Evolutionary conservation across 2,329 filamentous ascomycete species (phyloP).

Genomic region (Aspergillus melleus): DNA sequence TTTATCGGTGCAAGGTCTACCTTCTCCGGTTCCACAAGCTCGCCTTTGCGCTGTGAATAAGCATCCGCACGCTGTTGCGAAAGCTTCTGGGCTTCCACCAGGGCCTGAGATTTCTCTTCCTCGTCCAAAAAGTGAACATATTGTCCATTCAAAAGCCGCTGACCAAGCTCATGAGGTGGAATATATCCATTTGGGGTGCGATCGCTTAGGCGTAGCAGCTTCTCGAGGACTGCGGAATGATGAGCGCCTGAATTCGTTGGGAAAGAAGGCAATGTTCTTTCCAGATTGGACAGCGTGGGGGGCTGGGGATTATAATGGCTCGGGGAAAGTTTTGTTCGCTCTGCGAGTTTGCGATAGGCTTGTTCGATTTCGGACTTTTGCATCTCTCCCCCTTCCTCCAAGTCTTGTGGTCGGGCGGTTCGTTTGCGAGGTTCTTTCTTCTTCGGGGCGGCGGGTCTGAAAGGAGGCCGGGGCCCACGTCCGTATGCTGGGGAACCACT

Average conservation of each 20-base stretch:
- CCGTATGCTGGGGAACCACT: constrained; percentile 16
- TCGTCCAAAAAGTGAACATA: constrained; percentile 40
- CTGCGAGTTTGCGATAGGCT: constrained; percentile 30
- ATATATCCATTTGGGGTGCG: constrained; percentile 37
- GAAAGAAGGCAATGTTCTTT: constrained; percentile 42
- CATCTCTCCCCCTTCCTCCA: constrained; percentile 24
- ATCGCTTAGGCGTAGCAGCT: constrained; percentile 35
- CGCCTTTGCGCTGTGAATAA: constrained; percentile 38
- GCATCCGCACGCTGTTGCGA: constrained; percentile 34
- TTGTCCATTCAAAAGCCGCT: constrained; percentile 38
- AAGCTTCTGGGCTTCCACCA: constrained; percentile 37
- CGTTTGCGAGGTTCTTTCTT: constrained; percentile 12
- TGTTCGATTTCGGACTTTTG: constrained; percentile 28
- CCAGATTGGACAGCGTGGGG: constrained; percentile 32
- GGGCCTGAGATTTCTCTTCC: constrained; percentile 36
- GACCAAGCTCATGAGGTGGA: constrained; percentile 37
- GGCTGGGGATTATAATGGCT: constrained; percentile 37
- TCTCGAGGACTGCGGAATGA: constrained; percentile 34
- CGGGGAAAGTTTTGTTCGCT: constrained; percentile 31
- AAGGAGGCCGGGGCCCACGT: constrained; percentile 23
- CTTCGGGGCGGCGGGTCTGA: constrained; percentile 14
- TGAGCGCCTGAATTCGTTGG: constrained; percentile 31
- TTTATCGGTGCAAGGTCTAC: constrained; percentile 28
- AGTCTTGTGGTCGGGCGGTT: constrained; percentile 16
- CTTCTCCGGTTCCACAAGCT: constrained; percentile 36